Evolutionary conservation across 495 filamentous ascomycete genomes (phyloP), one percentile per base, ranked within the genome.

Genomic region (Glarea lozoyensis): DNA sequence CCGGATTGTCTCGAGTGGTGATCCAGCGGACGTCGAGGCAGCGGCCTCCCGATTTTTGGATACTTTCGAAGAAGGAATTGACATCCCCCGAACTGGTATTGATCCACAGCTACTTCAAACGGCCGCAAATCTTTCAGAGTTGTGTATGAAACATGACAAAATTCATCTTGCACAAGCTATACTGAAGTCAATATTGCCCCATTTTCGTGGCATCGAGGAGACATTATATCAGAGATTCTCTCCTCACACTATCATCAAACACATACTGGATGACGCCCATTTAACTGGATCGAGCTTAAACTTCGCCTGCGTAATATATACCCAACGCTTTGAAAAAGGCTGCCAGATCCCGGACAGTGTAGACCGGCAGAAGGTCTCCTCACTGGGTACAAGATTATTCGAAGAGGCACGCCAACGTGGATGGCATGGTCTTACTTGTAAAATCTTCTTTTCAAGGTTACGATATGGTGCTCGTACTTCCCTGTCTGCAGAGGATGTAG

Each of bases 51-150:
- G 52, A n/a, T 52, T 50, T 21, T 36, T 49, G 1, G 51, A 44
- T 16, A 43, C 48, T 46, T 42, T 59, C 46, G 10, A 50, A 39
- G 18, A 53, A 48, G 30, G 44, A 35, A 3, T 41, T 51, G 20
- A 43, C 46, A 2, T 27, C 42, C 9, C 43, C 22, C 21, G 22
- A 6, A 10, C 12, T 16, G 49, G 43, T 4, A 4, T 56, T 12
- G 11, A n/a, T 10, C 16, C 19, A 24, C 24, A n/a, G 4, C 42
- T 57, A 10, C 10, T 66, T 13, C 43, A 60, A 25, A 50, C 61
- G 16, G 61, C 62, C 1, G 51, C 50, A n/a, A 32, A 50, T 35
- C 53, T 75, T n/a, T 63, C 57, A 13, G 57, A 51, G 15, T 50
- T 56, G 13, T 72, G 57, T 24, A 52, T 52, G 35, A 48, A 50